Evolutionary conservation across 1,284 basidiomycete species (phyloP), one percentile per base, ranked within the genome.

Genomic region (Crucibulum parvulum): DNA sequence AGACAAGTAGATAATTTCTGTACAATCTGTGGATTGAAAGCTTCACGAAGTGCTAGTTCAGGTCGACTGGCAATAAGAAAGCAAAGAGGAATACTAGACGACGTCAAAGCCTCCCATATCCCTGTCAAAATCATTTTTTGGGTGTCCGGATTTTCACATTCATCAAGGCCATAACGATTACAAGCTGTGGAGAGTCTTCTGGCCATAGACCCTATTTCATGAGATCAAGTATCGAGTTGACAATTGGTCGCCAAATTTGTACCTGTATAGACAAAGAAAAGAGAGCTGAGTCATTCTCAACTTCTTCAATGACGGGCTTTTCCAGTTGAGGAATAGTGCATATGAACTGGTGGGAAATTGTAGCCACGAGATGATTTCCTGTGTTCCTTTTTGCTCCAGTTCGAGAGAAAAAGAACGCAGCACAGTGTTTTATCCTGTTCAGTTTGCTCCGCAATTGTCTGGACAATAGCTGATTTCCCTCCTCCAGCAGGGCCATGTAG

Each of bases 31-130:
- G 16, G 31, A 15, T 31, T n/a, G n/a, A 9, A 47, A 11, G 16
- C 24, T 3, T 31, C 24, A 3, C 34, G 7, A 13, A 63, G 60
- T 8, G 45, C 41, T 46, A 50, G 53, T 35, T 63, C 62, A 2
- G 62, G 56, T 3, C 62, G 59, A 34, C 62, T 63, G 3, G 53
- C 53, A 9, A 63, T 47, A 31, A 63, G 50, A 37, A 63, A 51
- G 7, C 37, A 31, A 8, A 63, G 34, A 6, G 53, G 62, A 15
- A 60, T 15, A 11, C 43, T n/a, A n/a, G n/a, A 39, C 18, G 37
- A 24, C 11, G 38, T 39, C 11, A 53, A 8, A 1, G 50, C n/a
- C 7, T n/a, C 18, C 10, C 39, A 37, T 24, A 63, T 38, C 6
- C 47, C 31, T 4, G 34, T 7, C 6, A 63, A 35, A 16, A 63